Conservation (phyloP, 257 asterid genomes). For the Gentiana macrophylla region DNA sequence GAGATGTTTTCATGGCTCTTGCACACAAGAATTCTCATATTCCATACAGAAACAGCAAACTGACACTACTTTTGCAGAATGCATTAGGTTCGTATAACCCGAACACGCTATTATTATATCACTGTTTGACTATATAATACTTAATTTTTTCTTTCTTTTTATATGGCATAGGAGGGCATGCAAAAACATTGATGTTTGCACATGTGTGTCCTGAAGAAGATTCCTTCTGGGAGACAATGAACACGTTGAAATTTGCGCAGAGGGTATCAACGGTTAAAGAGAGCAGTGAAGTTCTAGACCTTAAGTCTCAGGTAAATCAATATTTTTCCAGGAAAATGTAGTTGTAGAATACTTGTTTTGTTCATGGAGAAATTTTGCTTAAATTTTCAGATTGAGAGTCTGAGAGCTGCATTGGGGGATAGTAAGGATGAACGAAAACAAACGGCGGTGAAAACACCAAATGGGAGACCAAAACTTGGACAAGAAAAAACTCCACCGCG, state of each 20-base stretch:
- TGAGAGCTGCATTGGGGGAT: conserved; percentile 45
- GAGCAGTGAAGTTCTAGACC: conserved; percentile 60
- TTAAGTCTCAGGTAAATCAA: conserved; percentile 61
- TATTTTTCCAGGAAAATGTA: background rate
- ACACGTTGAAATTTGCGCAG: too few species aligned
- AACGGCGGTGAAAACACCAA: conserved; percentile 26
- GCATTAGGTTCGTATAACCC: conserved; percentile 46
- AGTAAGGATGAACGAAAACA: conserved; percentile 26
- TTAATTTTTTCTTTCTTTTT: background rate
- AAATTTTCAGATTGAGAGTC: conserved; percentile 52
- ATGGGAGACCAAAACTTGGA: conserved; percentile 20
- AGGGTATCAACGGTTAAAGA: conserved; percentile 38
- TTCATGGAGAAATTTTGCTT: conserved; percentile 1
- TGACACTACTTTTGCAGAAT: conserved; percentile 76
- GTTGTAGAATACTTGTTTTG: background rate
- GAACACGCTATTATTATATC: background rate
- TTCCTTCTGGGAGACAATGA: too few species aligned
- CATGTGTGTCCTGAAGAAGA: too few species aligned
- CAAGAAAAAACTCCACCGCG: conserved; percentile 45
- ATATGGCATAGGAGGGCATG: conserved; percentile 54
- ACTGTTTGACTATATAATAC: too few species aligned
- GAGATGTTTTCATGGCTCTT: conserved; percentile 76
- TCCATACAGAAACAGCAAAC: conserved; percentile 91
- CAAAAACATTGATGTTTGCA: conserved; percentile 70
- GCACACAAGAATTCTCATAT: conserved; percentile 78